A percentile compares a stretch with the other conserved stretches of the same genome.
Conservation (phyloP, 140 eudicot genomes). For the Senecio squalidus region DNA sequence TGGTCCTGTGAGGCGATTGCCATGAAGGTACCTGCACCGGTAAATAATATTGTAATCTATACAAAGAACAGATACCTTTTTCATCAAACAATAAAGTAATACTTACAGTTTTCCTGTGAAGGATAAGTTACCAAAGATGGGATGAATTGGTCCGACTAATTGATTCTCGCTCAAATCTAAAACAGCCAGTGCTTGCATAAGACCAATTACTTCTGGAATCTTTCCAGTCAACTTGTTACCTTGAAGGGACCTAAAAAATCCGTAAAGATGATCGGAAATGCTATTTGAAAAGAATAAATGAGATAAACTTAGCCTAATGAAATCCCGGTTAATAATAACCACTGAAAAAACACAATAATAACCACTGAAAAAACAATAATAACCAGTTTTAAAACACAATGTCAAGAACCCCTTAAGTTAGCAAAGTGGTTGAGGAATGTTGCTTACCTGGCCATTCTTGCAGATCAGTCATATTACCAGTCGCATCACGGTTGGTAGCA, state of each 20-base stretch:
- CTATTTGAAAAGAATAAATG: too few species aligned
- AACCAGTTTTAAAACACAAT: too few species aligned
- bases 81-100: neutral
- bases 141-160: conserved; percentile 78
- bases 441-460: conserved; percentile 99
- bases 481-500: conserved; percentile 97
- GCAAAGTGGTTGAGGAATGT: too few species aligned
- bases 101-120: conserved; percentile 93
- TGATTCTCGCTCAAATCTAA: conserved; percentile 85
- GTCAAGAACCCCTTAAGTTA: too few species aligned
- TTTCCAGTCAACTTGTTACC: conserved; percentile 76
- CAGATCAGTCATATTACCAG: conserved; percentile 80
- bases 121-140: conserved; percentile 83
- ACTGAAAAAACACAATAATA: too few species aligned
- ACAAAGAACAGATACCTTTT: neutral
- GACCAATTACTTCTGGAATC: conserved; percentile 87
- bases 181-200: conserved; percentile 96
- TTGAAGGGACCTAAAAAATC: conserved; percentile 74
- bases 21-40: conserved; percentile 70
- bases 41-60: neutral
- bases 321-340: too few species aligned
- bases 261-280: too few species aligned
- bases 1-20: conserved; percentile 71
- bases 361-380: too few species aligned
- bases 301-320: too few species aligned